Evolutionary conservation across 2,329 filamentous ascomycete genomes (phyloP).

Genomic region (Coleophoma cylindrospora): DNA sequence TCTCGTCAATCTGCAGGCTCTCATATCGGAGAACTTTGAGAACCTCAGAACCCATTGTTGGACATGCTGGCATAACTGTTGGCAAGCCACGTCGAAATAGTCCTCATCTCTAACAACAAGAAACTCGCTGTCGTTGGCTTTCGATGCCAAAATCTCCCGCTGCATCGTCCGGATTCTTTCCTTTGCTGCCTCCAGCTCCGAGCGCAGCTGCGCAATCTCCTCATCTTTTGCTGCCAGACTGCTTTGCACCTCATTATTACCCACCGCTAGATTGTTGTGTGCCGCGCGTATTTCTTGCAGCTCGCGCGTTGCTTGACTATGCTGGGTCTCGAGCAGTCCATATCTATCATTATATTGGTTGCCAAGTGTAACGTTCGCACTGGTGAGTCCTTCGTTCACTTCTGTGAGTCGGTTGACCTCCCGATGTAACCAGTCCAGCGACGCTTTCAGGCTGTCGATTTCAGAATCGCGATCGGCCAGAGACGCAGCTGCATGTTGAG

Average conservation of each 20-base stretch:
- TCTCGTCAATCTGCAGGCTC: slow-evolving; percentile 74
- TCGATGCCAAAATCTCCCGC: slow-evolving; percentile 51
- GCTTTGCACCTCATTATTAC: slow-evolving; percentile 53
- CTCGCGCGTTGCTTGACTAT: slow-evolving; percentile 61
- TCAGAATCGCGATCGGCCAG: slow-evolving; percentile 81
- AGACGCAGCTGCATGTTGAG: slow-evolving; percentile 61
- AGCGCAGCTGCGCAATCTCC: slow-evolving; percentile 73
- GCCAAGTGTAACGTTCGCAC: slow-evolving; percentile 72
- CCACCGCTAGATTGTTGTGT: slow-evolving; percentile 56
- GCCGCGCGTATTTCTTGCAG: slow-evolving; percentile 63
- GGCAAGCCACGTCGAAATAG: slow-evolving; percentile 91
- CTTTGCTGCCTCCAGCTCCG: slow-evolving; percentile 69
- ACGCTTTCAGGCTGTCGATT: slow-evolving; percentile 75
- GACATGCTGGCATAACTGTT: slow-evolving; percentile 90
- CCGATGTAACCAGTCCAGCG: slow-evolving; percentile 73
- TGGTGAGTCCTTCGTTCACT: slow-evolving; percentile 74
- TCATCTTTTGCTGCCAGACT: slow-evolving; percentile 76
- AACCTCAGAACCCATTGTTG: slow-evolving; percentile 98
- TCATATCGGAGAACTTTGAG: slow-evolving; percentile 94
- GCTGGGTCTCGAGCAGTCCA: slow-evolving; percentile 60
- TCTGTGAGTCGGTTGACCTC: slow-evolving; percentile 78
- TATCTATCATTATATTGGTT: slow-evolving; percentile 71
- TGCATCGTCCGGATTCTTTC: slow-evolving; percentile 54
- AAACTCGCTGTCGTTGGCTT: slow-evolving; percentile 64
- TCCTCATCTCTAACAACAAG: slow-evolving; percentile 82